Evolutionary conservation across 352 stramenopile species (phyloP), one percentile per base, ranked within the genome.

Genomic region (Globisporangium sylvaticum): DNA sequence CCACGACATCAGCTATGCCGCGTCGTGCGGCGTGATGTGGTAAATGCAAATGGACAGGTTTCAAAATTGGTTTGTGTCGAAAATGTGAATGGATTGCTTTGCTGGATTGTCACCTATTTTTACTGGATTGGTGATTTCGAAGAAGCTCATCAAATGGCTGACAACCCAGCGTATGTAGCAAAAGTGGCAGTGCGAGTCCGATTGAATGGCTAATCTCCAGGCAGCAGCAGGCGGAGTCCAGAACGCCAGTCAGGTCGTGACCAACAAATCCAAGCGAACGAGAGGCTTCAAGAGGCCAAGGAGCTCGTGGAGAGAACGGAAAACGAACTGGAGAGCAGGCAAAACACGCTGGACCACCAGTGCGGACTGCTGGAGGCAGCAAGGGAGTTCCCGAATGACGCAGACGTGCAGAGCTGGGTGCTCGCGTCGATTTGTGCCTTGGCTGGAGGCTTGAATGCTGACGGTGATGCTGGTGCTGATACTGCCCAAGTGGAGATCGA

Each of bases 331-430:
- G 65, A 71, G 50, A 39, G 15, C 48, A 65, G 71, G 34, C 69
- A 78, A n/a, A 55, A 73, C n/a, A 66, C 65, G 15, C 44, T 79
- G 31, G 50, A 65, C 39, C 64, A 78, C 44, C 66, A 78, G 56
- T 75, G 62, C 8, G 74, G 74, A 29, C 59, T 83, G 12, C 42
- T 83, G 4, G 71, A 76, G 55, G 59, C 72, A 2, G 76, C 74
- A 0, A 48, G 71, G 22, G 67, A 77, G 24, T 75, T 78, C 32
- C 65, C 72, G 0, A 81, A 71, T 25, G 76, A 83, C 24, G 44
- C 60, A 37, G 67, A 73, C 3, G 63, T 83, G 10, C 76, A 81
- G 42, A 64, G 50, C 1, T 83, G 76, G 76, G 42, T 76, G 14
- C 8, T 83, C 5, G 50, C 7, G 7, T 64, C 61, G 3, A 68